Evolutionary conservation across 768 basidiomycete species (phyloP), one percentile per base, ranked within the genome.

Genomic region (Punctularia strigosozonata): DNA sequence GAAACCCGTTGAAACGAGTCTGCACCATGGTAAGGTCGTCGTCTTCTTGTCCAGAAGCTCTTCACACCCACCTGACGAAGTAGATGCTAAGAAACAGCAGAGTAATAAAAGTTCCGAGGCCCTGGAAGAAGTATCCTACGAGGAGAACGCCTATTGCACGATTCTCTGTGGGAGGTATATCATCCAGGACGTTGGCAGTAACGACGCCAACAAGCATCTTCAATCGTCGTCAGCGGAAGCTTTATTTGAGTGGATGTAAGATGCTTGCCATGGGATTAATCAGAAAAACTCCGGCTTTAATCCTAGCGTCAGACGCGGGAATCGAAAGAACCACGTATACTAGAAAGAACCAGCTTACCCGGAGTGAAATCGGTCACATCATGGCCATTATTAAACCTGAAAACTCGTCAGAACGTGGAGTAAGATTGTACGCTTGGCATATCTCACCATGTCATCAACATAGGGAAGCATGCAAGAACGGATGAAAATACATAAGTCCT

Each of bases 381-480:
- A 43, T 69, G 67, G 4, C 66, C 63, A 34, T 63, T 50, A 38
- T 65, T 65, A 50, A 63, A 68, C n/a, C n/a, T n/a, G n/a, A n/a
- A n/a, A n/a, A n/a, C n/a, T n/a, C n/a, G n/a, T n/a, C n/a, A n/a
- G n/a, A n/a, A n/a, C n/a, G n/a, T n/a, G n/a, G n/a, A n/a, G n/a
- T n/a, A n/a, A n/a, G n/a, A n/a, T n/a, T n/a, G n/a, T n/a, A n/a
- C n/a, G n/a, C n/a, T n/a, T n/a, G n/a, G n/a, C n/a, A n/a, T n/a
- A n/a, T n/a, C n/a, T n/a, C n/a, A n/a, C 66, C 65, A 70, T 26
- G 68, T 62, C 60, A 66, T 63, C 37, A 68, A 48, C 68, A 69
- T 68, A 5, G 63, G 61, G 44, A 69, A 62, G 41, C 62, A 68
- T 6, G 63, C 59, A 4, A 59, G 6, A 19, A 63, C 34, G 1